Evolutionary conservation across 2,329 filamentous ascomycete species (phyloP).

Genomic region (Tolypocladium tundrense): DNA sequence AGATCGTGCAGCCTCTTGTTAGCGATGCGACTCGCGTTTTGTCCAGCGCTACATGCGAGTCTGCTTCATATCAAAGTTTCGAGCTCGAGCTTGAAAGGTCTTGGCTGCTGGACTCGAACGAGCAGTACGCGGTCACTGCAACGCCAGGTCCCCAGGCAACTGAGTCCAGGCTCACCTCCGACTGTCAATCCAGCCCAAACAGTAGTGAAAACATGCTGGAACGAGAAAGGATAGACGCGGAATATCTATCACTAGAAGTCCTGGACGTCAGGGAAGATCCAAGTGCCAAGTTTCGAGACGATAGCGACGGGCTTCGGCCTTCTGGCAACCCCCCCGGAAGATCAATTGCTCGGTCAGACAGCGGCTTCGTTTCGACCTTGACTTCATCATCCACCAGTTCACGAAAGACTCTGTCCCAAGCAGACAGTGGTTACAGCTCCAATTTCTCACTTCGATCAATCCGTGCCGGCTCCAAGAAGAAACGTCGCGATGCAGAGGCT

Average conservation of each 20-base stretch:
- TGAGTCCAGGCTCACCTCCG: too few relatives aligned
- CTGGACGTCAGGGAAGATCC: slow-evolving; percentile 31
- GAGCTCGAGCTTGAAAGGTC: neutral
- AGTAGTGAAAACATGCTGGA: too few relatives aligned
- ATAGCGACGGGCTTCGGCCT: neutral
- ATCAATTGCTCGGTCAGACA: slow-evolving; percentile 27
- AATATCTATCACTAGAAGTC: slow-evolving; percentile 19
- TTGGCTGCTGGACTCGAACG: neutral
- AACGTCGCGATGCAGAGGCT: slow-evolving; percentile 10
- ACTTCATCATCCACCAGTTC: slow-evolving; percentile 32
- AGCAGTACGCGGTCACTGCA: neutral
- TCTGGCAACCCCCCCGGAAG: slow-evolving; percentile 6
- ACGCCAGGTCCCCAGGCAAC: neutral
- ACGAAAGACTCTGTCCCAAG: slow-evolving; percentile 39
- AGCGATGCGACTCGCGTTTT: too few relatives aligned
- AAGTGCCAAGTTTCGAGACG: slow-evolving; percentile 27
- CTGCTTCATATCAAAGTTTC: neutral
- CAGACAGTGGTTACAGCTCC: slow-evolving; percentile 53
- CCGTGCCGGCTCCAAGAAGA: slow-evolving; percentile 21
- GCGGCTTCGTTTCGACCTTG: slow-evolving; percentile 37
- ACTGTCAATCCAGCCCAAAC: neutral
- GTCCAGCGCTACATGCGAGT: neutral
- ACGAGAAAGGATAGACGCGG: slow-evolving; percentile 4
- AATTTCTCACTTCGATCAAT: slow-evolving; percentile 47
- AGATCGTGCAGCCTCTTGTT: neutral